These are phyloP conservation scores for Gossypium davidsonii DNA, from an alignment of 441 rosid species.

Conservation along the genomic window DNA sequence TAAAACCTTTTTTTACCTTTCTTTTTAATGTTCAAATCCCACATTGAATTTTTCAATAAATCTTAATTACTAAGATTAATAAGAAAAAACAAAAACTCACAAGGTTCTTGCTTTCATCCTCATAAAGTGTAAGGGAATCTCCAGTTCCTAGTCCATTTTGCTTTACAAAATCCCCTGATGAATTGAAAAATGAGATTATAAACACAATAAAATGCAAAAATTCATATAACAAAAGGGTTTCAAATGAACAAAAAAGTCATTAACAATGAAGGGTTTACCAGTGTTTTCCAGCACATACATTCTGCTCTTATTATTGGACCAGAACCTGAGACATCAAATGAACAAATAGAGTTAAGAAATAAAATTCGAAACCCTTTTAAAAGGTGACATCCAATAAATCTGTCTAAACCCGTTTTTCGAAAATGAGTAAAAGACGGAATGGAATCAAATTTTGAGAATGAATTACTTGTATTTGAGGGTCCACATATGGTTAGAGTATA, in stretches of 20 bases:
- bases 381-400: neutral
- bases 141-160: constrained; percentile 43
- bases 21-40: constrained; percentile 2
- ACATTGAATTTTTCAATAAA: constrained; percentile 5
- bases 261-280: constrained; percentile 27
- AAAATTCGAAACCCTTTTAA: no score
- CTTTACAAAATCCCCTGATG: constrained; percentile 58
- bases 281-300: constrained; percentile 83
- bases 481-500: constrained; percentile 41
- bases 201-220: neutral
- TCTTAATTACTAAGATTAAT: constrained; percentile 4
- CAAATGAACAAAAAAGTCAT: neutral
- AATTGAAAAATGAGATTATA: neutral
- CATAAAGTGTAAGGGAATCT: constrained; percentile 60
- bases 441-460: neutral
- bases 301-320: constrained; percentile 74
- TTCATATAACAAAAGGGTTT: neutral
- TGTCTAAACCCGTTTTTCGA: neutral
- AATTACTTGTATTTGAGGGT: constrained; percentile 63
- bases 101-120: constrained; percentile 65
- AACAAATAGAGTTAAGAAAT: constrained; percentile 14
- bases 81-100: constrained; percentile 50
- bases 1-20: constrained; percentile 21
- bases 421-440: no score
- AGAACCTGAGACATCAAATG: constrained; percentile 40